These are phyloP conservation scores for Stemphylium beticola DNA, from an alignment of 2,329 filamentous ascomycete genomes.

Conservation along the genomic window DNA sequence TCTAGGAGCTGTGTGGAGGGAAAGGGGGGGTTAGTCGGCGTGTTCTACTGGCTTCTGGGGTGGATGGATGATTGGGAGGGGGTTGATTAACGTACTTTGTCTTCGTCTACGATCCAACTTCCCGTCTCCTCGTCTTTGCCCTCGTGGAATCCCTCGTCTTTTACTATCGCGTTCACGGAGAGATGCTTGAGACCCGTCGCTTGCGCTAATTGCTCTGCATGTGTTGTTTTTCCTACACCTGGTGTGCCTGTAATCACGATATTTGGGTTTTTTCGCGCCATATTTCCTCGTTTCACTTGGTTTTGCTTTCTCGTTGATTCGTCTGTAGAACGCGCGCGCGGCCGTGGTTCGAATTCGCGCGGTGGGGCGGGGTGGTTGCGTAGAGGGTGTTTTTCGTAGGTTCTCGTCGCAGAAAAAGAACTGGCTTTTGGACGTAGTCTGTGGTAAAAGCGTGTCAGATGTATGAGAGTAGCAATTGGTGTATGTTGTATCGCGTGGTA, in stretches of 20 bases:
- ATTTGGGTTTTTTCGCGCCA: slow-evolving; percentile 68
- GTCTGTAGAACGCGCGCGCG: not conserved
- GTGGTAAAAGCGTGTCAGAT: too few relatives aligned
- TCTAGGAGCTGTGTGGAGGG: slow-evolving; percentile 78
- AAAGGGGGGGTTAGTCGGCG: too few relatives aligned
- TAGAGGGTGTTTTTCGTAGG: not conserved
- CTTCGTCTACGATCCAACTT: slow-evolving; percentile 94
- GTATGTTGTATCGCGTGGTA: not conserved
- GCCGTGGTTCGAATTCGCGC: not conserved
- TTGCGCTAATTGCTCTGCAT: slow-evolving; percentile 80
- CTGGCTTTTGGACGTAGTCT: too few relatives aligned
- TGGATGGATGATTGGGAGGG: too few relatives aligned
- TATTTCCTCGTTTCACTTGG: not conserved
- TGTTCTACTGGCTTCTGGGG: too few relatives aligned
- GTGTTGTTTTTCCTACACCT: slow-evolving; percentile 93
- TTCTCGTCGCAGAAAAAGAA: too few relatives aligned
- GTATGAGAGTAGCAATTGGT: not conserved
- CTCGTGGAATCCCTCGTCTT: slow-evolving; percentile 85
- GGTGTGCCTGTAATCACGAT: slow-evolving; percentile 96
- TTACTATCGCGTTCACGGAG: slow-evolving; percentile 88
- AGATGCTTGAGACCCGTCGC: slow-evolving; percentile 80
- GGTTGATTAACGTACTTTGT: slow-evolving; percentile 82
- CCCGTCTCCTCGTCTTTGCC: slow-evolving; percentile 84
- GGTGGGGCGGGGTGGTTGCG: too few relatives aligned
- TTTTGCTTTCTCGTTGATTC: not conserved